These are phyloP conservation scores for Cyathus striatus DNA, from an alignment of 768 basidiomycete genomes.

Conservation along the genomic window DNA sequence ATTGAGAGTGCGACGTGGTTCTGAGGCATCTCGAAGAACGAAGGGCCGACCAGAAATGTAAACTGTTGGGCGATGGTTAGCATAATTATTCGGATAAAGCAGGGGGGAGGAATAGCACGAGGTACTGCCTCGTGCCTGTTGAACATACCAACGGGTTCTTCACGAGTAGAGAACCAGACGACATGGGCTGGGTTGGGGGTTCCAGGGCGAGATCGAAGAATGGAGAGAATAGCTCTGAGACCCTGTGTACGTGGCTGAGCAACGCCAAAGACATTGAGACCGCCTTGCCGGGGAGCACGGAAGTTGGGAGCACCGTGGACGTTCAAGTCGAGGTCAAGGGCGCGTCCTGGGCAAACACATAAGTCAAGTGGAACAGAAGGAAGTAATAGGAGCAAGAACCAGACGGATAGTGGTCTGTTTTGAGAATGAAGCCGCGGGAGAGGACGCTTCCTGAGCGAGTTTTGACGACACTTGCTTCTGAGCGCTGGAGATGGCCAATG, in stretches of 20 bases:
- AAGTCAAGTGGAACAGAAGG: not conserved
- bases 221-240: slow-evolving; percentile 81
- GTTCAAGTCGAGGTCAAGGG: slow-evolving; percentile 85
- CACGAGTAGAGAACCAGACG: slow-evolving; percentile 95
- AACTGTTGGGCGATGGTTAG: slow-evolving; percentile 31
- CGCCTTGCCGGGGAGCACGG: slow-evolving; percentile 70
- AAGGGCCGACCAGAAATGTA: slow-evolving; percentile 92
- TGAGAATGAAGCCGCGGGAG: slow-evolving; percentile 86
- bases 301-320: slow-evolving; percentile 97
- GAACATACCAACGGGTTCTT: slow-evolving; percentile 84
- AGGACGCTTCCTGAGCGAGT: slow-evolving; percentile 80
- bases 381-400: slow-evolving; percentile 30
- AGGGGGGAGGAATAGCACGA: not conserved
- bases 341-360: slow-evolving; percentile 53
- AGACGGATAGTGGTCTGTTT: slow-evolving; percentile 87
- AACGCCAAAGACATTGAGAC: slow-evolving; percentile 89
- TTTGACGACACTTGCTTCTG: slow-evolving; percentile 74
- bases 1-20: slow-evolving; percentile 72
- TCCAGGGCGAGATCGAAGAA: slow-evolving; percentile 71
- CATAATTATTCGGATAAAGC: no score
- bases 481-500: slow-evolving; percentile 56
- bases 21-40: slow-evolving; percentile 82
- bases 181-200: slow-evolving; percentile 63
- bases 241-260: slow-evolving; percentile 95
- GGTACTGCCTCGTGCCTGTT: not conserved